These are phyloP conservation scores for Phytopythium helicoides DNA, from an alignment of 352 stramenopile genomes.

Conservation along the genomic window DNA sequence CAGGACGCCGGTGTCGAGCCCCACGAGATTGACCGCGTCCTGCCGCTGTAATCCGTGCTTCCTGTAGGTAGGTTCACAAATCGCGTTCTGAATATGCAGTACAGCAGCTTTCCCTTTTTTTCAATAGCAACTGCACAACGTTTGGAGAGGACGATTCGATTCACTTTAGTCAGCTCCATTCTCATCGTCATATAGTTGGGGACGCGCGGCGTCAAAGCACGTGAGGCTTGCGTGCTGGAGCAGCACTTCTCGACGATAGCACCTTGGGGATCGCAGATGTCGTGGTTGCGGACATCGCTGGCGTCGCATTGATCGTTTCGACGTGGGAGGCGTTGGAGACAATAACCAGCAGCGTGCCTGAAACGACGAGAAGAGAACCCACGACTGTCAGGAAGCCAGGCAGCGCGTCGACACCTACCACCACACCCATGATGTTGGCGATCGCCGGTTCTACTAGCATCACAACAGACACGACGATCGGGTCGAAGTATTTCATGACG, in stretches of 20 bases:
- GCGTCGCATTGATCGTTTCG: conserved; percentile 83
- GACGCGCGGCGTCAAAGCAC: neutral
- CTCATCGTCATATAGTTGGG: neutral
- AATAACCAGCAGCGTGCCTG: conserved; percentile 71
- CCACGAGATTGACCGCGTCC: conserved; percentile 39
- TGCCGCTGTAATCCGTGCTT: conserved; percentile 16
- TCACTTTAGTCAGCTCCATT: neutral
- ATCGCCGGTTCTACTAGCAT: conserved; percentile 88
- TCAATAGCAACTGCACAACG: no score
- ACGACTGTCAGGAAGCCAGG: conserved; percentile 66
- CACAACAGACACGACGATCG: conserved; percentile 87
- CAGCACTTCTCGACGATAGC: conserved; percentile 24
- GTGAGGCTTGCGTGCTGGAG: neutral
- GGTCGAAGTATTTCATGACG: conserved; percentile 92
- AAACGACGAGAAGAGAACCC: conserved; percentile 63
- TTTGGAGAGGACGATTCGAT: no score
- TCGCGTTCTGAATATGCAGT: neutral
- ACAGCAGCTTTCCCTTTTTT: no score
- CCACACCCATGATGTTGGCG: conserved; percentile 71
- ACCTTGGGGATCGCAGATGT: conserved; percentile 37
- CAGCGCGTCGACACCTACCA: conserved; percentile 69
- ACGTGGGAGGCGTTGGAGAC: conserved; percentile 70
- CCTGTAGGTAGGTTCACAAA: neutral
- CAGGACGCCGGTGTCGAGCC: conserved; percentile 33
- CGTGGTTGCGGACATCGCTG: conserved; percentile 55